These are phyloP conservation scores for Nothophaeocryptopus gaeumannii DNA, from an alignment of 2,329 filamentous ascomycete genomes.

Conservation along the genomic window DNA sequence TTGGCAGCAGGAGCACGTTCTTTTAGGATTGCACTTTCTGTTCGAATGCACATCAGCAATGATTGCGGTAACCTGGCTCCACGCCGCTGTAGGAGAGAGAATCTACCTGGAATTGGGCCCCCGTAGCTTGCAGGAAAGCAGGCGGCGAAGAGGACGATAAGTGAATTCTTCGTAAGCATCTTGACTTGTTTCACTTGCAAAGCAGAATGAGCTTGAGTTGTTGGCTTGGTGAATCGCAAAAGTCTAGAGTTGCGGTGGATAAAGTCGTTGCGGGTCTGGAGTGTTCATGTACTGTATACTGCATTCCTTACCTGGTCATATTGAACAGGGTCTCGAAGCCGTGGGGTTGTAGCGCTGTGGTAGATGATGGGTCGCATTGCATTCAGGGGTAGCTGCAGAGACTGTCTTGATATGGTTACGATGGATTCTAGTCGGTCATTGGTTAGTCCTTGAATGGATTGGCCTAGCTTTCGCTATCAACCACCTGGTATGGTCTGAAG, in stretches of 20 bases:
- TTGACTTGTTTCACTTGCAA: neutral
- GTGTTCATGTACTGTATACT: conserved; percentile 1
- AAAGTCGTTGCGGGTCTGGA: neutral
- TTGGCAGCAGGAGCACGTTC: neutral
- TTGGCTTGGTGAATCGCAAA: neutral
- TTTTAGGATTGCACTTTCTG: neutral
- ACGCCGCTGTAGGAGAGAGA: neutral
- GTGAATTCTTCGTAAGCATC: conserved; percentile 1
- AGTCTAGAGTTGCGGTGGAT: neutral
- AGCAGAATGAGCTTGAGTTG: neutral
- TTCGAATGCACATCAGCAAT: neutral
- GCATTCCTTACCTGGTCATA: too few relatives aligned
- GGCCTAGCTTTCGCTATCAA: neutral
- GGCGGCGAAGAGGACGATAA: neutral
- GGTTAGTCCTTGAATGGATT: conserved; percentile 1
- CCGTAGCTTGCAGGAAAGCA: conserved; percentile 1
- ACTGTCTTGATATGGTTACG: neutral
- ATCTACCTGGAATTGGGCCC: neutral
- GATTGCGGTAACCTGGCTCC: neutral
- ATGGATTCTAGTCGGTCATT: neutral
- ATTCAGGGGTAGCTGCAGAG: neutral
- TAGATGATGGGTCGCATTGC: neutral
- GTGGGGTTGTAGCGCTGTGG: neutral
- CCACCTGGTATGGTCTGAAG: neutral
- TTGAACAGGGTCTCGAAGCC: neutral